A percentile compares a stretch with the other conserved stretches of the same genome.
Conservation (phyloP, 2,329 filamentous ascomycete species). For the Tolypocladium album region DNA sequence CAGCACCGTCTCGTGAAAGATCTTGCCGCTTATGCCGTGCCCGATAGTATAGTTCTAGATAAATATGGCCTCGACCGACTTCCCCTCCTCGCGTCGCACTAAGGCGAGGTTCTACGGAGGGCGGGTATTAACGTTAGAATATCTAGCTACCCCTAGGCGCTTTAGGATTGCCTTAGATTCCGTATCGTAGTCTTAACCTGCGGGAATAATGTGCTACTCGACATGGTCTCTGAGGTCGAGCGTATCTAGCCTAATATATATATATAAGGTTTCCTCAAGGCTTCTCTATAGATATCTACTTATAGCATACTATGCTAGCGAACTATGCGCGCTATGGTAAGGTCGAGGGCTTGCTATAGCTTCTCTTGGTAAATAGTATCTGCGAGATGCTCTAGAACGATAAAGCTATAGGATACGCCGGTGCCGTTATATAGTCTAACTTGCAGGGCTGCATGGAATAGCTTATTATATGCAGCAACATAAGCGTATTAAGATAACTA, state of each 20-base stretch:
- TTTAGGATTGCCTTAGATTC: neutral
- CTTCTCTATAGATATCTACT: neutral
- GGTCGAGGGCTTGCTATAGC: neutral
- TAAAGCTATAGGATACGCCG: neutral
- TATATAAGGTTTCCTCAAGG: neutral
- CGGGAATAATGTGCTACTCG: neutral
- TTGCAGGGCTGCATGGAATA: neutral
- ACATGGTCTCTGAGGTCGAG: neutral
- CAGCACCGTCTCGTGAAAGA: constrained; percentile 8
- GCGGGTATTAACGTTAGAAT: neutral
- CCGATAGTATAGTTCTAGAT: constrained; percentile 6
- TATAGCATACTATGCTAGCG: neutral
- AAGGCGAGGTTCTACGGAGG: neutral
- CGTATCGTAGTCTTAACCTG: neutral
- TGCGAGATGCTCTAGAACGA: neutral
- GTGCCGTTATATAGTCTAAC: neutral
- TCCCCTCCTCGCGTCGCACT: neutral
- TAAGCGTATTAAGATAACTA: too few species aligned
- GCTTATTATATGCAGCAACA: neutral
- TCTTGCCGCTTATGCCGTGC: constrained; percentile 10
- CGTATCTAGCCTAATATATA: neutral
- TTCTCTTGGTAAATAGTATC: neutral
- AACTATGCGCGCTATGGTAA: neutral
- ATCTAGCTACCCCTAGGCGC: neutral
- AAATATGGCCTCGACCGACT: constrained; percentile 6